Base-by-base conservation (phyloP, 768 basidiomycete species). In the Sarcodon aspratus region DNA sequence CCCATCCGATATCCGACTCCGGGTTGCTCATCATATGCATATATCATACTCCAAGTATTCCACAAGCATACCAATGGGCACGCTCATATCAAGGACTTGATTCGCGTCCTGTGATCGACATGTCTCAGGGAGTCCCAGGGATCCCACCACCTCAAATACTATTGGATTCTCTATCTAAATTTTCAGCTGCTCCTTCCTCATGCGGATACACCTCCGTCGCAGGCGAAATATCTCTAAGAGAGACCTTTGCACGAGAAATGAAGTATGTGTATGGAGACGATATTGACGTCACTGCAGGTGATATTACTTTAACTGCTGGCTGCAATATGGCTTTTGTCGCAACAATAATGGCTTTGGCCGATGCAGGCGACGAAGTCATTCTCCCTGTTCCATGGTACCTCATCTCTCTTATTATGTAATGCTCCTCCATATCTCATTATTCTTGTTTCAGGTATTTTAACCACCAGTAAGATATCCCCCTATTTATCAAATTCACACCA, bases 121-220 rank as follows among this genome's bases (percentile, higher is more conserved):
- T 88, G 69, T 80, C 82, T 1, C 85, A 89, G 62, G 83, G 89
- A 36, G 78, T 80, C 0, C 89, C 89, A 0, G 80, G 81, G 6
- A 68, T 66, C 0, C 76, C 80, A 0, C 88, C 89, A 0, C 76
- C 81, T n/a, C n/a, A n/a, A n/a, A n/a, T n/a, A n/a, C n/a, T n/a
- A n/a, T 70, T 79, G 33, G 57, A 70, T 0, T 72, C 76, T 1
- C 59, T 90, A 1, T 69, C 66, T 0, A 57, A 57, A 8, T 69
- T 75, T 0, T 63, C 75, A 0, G 62, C 70, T 7, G 70, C 71
- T 37, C 69, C 71, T 0, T 42, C 46, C 5, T 71, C 67, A 33
- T 75, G 75, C 40, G 73, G 76, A 4, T 90, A 90, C 52, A 69
- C 76, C 7, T 62, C 70, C 1, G 79, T 73, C 48, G 69, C 75